Evolutionary conservation across 2,329 filamentous ascomycete genomes (phyloP).

Genomic region (Graphilbum fragrans): DNA sequence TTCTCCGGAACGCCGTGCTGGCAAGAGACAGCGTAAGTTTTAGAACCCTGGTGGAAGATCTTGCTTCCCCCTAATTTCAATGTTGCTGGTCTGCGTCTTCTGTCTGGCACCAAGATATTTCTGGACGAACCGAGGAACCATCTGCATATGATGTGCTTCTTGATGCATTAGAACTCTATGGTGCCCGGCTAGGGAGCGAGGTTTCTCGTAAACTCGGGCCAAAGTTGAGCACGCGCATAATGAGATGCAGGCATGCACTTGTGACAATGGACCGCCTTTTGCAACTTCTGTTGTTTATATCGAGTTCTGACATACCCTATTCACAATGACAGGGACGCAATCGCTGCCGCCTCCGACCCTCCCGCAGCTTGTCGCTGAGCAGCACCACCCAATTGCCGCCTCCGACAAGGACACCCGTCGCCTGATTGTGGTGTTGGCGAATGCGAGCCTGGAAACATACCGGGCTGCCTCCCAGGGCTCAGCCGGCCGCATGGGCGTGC

Average conservation of each 20-base stretch:
- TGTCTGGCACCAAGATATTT: background rate
- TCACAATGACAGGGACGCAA: constrained; percentile 59
- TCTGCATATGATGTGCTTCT: no score
- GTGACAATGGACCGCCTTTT: background rate
- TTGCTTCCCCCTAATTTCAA: background rate
- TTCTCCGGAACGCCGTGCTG: constrained; percentile 16
- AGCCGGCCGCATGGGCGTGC: constrained; percentile 44
- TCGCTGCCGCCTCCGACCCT: constrained; percentile 86
- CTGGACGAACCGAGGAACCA: no score
- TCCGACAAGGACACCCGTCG: constrained; percentile 85
- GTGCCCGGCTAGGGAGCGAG: background rate
- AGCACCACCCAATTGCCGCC: constrained; percentile 70
- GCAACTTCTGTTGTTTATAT: no score
- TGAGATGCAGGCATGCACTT: background rate
- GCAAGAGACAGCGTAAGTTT: constrained; percentile 19
- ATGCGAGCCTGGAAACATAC: constrained; percentile 96
- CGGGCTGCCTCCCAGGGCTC: constrained; percentile 66
- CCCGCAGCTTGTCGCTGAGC: constrained; percentile 86
- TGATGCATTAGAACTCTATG: no score
- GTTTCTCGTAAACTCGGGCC: background rate
- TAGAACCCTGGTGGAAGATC: background rate
- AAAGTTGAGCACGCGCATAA: background rate
- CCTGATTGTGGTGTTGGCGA: constrained; percentile 89
- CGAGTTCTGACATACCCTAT: background rate
- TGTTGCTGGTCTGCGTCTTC: background rate